A percentile compares a stretch with the other conserved stretches of the same genome.
phyloP scores from a whole-genome alignment of 2,329 filamentous ascomycete genomes.

The Penicillium decumbens region DNA sequence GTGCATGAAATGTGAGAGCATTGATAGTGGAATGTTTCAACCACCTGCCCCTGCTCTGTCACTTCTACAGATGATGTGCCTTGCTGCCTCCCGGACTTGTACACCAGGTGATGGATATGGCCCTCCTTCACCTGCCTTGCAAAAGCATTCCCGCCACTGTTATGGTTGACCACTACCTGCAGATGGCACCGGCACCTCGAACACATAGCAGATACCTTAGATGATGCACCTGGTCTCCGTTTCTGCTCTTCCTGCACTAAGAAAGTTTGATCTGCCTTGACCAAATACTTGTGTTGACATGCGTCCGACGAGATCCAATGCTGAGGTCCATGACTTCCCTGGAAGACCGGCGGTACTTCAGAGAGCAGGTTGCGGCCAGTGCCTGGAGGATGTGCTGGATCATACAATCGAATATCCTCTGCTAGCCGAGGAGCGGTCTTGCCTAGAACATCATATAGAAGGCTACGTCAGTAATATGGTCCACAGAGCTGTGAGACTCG shows the following conservation, averaged over 20 bases:
- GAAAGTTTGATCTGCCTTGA: conserved; percentile 54
- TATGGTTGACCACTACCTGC: conserved; percentile 53
- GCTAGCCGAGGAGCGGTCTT: conserved; percentile 50
- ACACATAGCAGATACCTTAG: conserved; percentile 59
- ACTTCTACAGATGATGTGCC: conserved; percentile 20
- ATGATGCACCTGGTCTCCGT: conserved; percentile 44
- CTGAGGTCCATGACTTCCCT: conserved; percentile 32
- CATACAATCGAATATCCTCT: conserved; percentile 44
- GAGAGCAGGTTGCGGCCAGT: conserved; percentile 54
- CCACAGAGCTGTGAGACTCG: background rate
- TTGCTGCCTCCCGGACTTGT: conserved; percentile 33
- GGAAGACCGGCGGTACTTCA: conserved; percentile 53
- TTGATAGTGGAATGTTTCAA: conserved; percentile 50
- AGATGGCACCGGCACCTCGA: conserved; percentile 59
- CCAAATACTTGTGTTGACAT: conserved; percentile 58
- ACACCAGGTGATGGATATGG: conserved; percentile 60
- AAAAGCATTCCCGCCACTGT: conserved; percentile 36
- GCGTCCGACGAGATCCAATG: conserved; percentile 40
- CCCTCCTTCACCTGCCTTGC: conserved; percentile 46
- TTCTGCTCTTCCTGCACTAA: conserved; percentile 41
- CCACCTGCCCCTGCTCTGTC: conserved; percentile 31
- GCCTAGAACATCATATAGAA: conserved; percentile 32
- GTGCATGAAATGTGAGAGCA: conserved; percentile 59
- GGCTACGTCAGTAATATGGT: conserved; percentile 3
- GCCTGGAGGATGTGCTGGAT: conserved; percentile 40